These are phyloP conservation scores for Volvariella volvacea DNA, from an alignment of 1,284 basidiomycete species.

Conservation along the genomic window DNA sequence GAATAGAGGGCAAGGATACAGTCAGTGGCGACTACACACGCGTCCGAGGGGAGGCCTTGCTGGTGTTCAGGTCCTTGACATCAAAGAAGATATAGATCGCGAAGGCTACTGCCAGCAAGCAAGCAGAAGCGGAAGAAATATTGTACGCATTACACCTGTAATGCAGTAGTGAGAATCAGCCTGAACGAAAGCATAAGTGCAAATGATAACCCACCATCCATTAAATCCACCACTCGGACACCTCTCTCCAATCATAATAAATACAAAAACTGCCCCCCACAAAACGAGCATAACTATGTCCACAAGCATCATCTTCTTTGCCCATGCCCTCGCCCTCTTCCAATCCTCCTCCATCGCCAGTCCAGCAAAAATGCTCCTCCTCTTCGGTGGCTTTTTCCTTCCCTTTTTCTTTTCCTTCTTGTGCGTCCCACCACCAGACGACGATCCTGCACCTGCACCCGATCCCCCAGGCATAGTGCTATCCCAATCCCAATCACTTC, in stretches of 20 bases:
- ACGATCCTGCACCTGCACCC: constrained; percentile 10
- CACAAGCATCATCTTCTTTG: constrained; percentile 44
- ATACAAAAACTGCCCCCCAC: constrained; percentile 56
- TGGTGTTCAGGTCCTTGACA: constrained; percentile 55
- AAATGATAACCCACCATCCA: constrained; percentile 47
- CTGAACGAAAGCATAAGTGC: constrained; percentile 2
- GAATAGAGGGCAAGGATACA: too few relatives aligned
- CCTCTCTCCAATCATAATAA: constrained; percentile 50
- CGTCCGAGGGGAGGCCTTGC: constrained; percentile 43
- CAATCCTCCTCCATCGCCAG: constrained; percentile 60
- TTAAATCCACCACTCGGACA: constrained; percentile 55
- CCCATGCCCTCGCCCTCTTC: constrained; percentile 45
- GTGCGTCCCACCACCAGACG: constrained; percentile 7
- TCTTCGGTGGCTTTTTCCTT: constrained; percentile 18
- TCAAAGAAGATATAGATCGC: constrained; percentile 54
- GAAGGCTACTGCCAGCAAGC: constrained; percentile 48
- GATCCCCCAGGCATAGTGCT: constrained; percentile 8
- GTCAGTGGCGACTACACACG: neutral
- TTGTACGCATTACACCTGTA: constrained; percentile 66
- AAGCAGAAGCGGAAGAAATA: constrained; percentile 52
- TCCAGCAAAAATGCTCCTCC: constrained; percentile 50
- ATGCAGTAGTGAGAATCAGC: neutral
- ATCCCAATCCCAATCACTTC: constrained; percentile 26
- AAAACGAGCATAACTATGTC: constrained; percentile 43
- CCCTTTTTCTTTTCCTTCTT: constrained; percentile 33